Conservation (phyloP, 1,284 basidiomycete genomes). For the Phenoliferia sp. region DNA sequence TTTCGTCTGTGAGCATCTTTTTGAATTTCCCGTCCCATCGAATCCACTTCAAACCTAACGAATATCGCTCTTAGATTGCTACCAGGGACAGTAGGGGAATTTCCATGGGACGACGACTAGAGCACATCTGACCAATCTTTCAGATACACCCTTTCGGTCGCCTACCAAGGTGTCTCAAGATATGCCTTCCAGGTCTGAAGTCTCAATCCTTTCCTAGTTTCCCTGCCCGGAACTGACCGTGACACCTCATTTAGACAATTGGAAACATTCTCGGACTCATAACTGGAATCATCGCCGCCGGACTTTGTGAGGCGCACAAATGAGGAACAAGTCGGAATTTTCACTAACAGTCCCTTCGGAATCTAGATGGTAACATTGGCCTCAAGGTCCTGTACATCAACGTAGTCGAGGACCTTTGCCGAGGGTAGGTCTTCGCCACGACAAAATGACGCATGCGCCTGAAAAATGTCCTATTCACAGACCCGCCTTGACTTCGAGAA, state of each 20-base stretch:
- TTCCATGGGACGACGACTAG: constrained; percentile 47
- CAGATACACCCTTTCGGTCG: constrained; percentile 3
- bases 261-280: constrained; percentile 39
- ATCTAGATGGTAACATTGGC: constrained; percentile 10
- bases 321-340: not conserved
- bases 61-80: not conserved
- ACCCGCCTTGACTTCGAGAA: constrained; percentile 45
- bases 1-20: constrained; percentile 45
- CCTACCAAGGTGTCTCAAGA: constrained; percentile 55
- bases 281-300: constrained; percentile 38
- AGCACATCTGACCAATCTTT: not conserved
- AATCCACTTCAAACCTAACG: not conserved
- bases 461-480: not conserved
- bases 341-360: no score
- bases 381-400: constrained; percentile 57
- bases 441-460: not conserved
- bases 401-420: constrained; percentile 54
- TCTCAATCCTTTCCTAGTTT: no score
- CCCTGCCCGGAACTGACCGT: no score
- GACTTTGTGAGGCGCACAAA: constrained; percentile 26
- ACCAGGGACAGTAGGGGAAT: not conserved
- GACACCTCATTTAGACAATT: no score
- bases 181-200: constrained; percentile 43
- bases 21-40: not conserved
- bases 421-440: constrained; percentile 35